Percentiles rank a stretch among this genome's conserved stretches.
phyloP scores from a whole-genome alignment of 1,284 basidiomycete genomes.

The Afroboletus lepidellus region DNA sequence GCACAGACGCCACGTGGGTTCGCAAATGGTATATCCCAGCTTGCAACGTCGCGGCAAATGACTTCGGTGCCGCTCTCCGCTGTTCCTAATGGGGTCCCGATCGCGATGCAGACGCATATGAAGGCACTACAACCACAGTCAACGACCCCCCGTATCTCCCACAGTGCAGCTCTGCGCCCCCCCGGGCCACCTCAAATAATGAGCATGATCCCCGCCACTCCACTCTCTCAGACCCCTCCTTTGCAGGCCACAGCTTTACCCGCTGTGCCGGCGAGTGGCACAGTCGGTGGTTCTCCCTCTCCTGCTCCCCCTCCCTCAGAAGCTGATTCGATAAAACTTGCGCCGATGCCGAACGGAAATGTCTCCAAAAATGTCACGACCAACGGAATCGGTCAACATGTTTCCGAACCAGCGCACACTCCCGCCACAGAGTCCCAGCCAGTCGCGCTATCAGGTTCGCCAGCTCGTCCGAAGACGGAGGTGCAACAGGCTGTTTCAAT shows the following conservation, averaged over 20 bases:
- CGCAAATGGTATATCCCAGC: constrained; percentile 30
- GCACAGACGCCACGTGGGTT: constrained; percentile 30
- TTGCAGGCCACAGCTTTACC: constrained; percentile 10
- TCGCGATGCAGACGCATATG: constrained; percentile 53
- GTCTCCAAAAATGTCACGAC: constrained; percentile 17
- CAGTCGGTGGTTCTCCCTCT: constrained; percentile 15
- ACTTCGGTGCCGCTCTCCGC: constrained; percentile 25
- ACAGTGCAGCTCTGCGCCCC: constrained; percentile 39
- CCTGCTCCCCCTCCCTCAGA: constrained; percentile 26
- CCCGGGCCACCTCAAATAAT: constrained; percentile 36
- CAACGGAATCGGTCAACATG: constrained; percentile 37
- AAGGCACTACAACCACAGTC: constrained; percentile 52
- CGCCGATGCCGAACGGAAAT: constrained; percentile 19
- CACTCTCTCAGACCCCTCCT: constrained; percentile 23
- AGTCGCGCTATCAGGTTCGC: constrained; percentile 14
- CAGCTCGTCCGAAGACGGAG: constrained; percentile 47
- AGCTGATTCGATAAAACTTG: constrained; percentile 21
- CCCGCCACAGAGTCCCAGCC: constrained; percentile 26
- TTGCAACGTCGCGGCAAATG: constrained; percentile 26
- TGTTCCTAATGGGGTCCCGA: constrained; percentile 42
- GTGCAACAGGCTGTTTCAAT: constrained; percentile 35
- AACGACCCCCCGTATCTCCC: constrained; percentile 49
- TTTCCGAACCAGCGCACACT: constrained; percentile 13
- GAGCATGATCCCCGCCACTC: constrained; percentile 20
- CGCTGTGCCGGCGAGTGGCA: constrained; percentile 10